A percentile compares a stretch with the other conserved stretches of the same genome.
Conservation (phyloP, 2,329 filamentous ascomycete genomes). For the Exophiala lecanii-corni region DNA sequence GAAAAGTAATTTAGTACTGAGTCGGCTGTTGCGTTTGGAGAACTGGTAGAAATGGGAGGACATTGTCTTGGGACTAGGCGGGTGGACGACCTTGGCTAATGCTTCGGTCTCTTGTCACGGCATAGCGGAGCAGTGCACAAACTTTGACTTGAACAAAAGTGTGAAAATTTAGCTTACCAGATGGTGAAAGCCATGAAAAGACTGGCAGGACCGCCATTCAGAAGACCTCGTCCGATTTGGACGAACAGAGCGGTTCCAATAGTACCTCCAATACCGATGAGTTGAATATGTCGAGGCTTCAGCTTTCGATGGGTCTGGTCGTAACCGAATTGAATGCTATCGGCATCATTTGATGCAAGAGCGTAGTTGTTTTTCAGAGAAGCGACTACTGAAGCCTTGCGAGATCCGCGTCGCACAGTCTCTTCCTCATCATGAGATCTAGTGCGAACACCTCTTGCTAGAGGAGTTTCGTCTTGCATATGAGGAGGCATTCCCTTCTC, state of each 20-base stretch:
- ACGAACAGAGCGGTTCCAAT: conserved; percentile 43
- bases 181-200: conserved; percentile 44
- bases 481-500: conserved; percentile 17
- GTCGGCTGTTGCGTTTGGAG: background rate
- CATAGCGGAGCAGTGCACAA: too few relatives aligned
- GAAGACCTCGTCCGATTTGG: conserved; percentile 38
- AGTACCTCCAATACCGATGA: conserved; percentile 45
- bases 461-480: conserved; percentile 19
- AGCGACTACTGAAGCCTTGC: conserved; percentile 22
- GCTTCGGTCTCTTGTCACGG: background rate
- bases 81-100: background rate
- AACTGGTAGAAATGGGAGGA: background rate
- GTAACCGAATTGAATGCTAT: conserved; percentile 10
- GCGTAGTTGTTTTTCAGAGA: conserved; percentile 26
- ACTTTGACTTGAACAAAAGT: background rate
- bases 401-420: conserved; percentile 18
- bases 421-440: conserved; percentile 18
- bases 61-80: background rate
- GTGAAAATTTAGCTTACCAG: conserved; percentile 40
- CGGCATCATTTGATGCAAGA: conserved; percentile 9
- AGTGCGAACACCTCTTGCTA: conserved; percentile 20
- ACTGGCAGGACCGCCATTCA: conserved; percentile 40
- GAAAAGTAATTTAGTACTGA: conserved; percentile 1
- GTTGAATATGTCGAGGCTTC: conserved; percentile 43
- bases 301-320: conserved; percentile 32